These are phyloP conservation scores for Phytophthora macrochlamydospora DNA, from an alignment of 352 stramenopile genomes.

Conservation along the genomic window DNA sequence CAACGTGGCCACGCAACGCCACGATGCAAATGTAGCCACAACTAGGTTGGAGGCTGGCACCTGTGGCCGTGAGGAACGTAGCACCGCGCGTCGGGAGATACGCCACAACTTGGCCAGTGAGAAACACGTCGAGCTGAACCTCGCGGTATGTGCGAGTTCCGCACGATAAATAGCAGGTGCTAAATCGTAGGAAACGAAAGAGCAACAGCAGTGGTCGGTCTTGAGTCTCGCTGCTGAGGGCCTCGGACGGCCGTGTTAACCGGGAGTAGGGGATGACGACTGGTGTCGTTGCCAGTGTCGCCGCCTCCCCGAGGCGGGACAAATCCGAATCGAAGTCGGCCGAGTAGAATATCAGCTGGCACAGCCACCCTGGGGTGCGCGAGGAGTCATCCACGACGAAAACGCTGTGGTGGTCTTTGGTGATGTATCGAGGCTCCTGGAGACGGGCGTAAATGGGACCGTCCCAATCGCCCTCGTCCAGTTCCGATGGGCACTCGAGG, in stretches of 20 bases:
- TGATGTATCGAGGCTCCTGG: not conserved
- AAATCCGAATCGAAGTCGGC: too few relatives aligned
- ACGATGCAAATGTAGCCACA: not conserved
- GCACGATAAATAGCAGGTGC: not conserved
- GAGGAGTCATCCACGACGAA: not conserved
- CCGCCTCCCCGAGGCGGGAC: too few relatives aligned
- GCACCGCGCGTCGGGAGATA: not conserved
- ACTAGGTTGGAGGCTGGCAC: not conserved
- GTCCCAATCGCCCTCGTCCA: not conserved
- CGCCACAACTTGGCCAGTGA: not conserved
- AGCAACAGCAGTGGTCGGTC: not conserved
- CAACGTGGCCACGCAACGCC: not conserved
- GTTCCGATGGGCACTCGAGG: not conserved
- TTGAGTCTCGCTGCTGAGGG: not conserved
- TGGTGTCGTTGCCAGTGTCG: too few relatives aligned
- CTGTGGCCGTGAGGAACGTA: not conserved
- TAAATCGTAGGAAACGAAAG: not conserved
- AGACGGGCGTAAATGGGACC: not conserved
- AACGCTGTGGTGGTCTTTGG: not conserved
- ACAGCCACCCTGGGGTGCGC: too few relatives aligned
- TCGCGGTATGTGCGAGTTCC: not conserved
- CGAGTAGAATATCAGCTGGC: too few relatives aligned
- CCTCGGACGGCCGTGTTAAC: not conserved
- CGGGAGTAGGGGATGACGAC: not conserved
- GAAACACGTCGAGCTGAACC: not conserved